phyloP scores from a whole-genome alignment of 2,329 filamentous ascomycete species.

The Botrytis deweyae region DNA sequence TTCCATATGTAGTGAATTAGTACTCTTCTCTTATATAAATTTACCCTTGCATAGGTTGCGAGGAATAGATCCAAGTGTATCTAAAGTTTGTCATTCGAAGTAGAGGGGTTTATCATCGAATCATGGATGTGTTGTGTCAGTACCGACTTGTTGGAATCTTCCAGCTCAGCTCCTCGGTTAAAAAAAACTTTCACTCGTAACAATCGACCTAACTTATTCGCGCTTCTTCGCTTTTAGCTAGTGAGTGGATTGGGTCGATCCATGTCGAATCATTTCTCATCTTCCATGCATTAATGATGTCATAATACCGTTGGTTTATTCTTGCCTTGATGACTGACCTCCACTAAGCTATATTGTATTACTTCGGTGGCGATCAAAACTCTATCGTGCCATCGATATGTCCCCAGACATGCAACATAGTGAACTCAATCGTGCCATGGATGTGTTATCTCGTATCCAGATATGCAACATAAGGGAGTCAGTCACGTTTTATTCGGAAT shows the following conservation, averaged over 20 bases:
- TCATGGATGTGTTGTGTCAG: background rate
- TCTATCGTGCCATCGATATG: background rate
- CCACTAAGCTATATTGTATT: background rate
- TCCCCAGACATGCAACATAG: background rate
- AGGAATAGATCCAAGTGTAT: background rate
- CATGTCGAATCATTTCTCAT: background rate
- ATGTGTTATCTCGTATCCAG: background rate
- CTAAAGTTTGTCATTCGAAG: background rate
- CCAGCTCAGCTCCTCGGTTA: background rate
- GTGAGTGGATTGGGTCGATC: background rate
- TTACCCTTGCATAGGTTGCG: background rate
- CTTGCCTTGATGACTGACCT: background rate
- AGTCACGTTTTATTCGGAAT: background rate
- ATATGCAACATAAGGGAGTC: background rate
- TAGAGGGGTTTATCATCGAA: background rate
- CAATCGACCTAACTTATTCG: background rate
- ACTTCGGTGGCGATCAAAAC: background rate
- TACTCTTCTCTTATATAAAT: background rate
- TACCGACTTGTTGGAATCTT: background rate
- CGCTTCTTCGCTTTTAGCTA: background rate
- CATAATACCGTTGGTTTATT: background rate
- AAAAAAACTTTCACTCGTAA: background rate
- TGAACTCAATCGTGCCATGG: background rate
- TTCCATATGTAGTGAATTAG: background rate
- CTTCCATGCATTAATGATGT: background rate